These are phyloP conservation scores for Auxenochlorella pyrenoidosa DNA, from an alignment of 139 green algal genomes.

Conservation along the genomic window DNA sequence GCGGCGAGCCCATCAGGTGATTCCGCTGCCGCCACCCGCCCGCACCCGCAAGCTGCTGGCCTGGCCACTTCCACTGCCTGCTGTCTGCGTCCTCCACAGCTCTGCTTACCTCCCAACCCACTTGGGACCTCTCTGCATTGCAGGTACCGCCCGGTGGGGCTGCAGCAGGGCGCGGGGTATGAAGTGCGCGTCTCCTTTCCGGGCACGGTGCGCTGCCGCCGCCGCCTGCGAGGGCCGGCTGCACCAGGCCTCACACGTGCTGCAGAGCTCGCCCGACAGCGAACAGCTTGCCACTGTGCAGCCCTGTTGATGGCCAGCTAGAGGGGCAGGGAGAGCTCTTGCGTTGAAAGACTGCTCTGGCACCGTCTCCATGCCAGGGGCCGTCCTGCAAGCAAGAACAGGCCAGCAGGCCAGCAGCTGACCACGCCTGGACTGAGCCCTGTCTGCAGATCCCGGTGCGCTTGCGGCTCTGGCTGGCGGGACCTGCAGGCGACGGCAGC, in stretches of 20 bases:
- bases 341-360: no score
- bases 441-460: conserved; percentile 15
- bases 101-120: not conserved
- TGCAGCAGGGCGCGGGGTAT: not conserved
- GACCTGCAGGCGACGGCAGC: not conserved
- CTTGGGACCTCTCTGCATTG: not conserved
- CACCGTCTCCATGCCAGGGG: no score
- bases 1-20: not conserved
- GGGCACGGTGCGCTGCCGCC: conserved; percentile 2
- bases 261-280: no score
- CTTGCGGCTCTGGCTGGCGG: conserved; percentile 22
- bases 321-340: no score
- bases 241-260: no score
- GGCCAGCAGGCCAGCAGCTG: no score
- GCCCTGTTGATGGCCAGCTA: no score
- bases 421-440: not conserved
- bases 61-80: not conserved
- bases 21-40: not conserved
- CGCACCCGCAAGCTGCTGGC: no score
- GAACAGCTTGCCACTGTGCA: no score
- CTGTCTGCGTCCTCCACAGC: not conserved
- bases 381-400: no score
- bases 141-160: conserved; percentile 11
- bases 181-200: conserved; percentile 34
- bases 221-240: not conserved